Evolutionary conservation across 257 asterid species (phyloP).

Genomic region (Solanum neorickii): DNA sequence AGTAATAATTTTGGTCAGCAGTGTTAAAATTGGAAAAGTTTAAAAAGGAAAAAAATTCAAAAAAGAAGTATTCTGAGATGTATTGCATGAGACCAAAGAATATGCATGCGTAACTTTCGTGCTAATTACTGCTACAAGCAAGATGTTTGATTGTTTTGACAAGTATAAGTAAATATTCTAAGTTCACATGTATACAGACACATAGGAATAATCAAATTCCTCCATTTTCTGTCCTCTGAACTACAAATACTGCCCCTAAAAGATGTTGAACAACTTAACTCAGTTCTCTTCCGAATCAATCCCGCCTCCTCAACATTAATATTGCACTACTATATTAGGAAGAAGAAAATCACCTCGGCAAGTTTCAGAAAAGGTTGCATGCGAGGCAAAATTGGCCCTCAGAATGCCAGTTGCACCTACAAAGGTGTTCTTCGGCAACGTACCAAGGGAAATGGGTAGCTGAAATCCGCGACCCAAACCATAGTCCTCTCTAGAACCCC

Average conservation of each 20-base stretch:
- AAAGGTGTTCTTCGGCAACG: conserved; percentile 67
- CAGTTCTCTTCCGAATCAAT: neutral
- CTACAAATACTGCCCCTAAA: neutral
- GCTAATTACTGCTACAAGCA: neutral
- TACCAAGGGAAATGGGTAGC: conserved; percentile 63
- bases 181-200: neutral
- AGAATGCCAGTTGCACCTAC: conserved; percentile 55
- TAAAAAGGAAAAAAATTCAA: neutral
- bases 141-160: neutral
- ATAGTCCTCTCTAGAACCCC: too few relatives aligned
- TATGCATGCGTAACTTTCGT: neutral
- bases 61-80: neutral
- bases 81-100: neutral
- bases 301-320: neutral
- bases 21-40: neutral
- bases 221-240: neutral
- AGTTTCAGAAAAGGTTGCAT: conserved; percentile 51
- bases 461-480: neutral
- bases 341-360: neutral
- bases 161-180: neutral
- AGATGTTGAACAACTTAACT: neutral
- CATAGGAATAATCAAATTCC: neutral
- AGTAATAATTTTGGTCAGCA: neutral
- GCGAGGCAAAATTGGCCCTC: conserved; percentile 80
- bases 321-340: neutral